A percentile compares a stretch with the other conserved stretches of the same genome.
phyloP scores from a whole-genome alignment of 169 alveolate species.

The Eimeria sp. region DNA sequence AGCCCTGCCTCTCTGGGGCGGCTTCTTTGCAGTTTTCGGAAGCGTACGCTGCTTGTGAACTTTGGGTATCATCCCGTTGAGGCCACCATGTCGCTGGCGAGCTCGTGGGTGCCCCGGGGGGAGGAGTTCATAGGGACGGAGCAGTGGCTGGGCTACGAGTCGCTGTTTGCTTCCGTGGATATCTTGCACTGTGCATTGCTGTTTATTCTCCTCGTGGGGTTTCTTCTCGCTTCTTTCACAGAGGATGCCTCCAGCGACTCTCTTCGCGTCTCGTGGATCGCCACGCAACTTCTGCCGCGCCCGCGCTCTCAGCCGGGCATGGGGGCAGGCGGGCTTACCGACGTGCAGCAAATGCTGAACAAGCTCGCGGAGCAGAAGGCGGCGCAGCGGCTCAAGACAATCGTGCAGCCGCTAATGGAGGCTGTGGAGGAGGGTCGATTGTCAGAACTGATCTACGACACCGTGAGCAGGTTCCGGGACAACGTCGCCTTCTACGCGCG shows the following conservation, averaged over 20 bases:
- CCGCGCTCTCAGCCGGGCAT: conserved; percentile 56
- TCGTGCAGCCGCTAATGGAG: background rate
- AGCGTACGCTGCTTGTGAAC: background rate
- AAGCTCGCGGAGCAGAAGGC: conserved; percentile 72
- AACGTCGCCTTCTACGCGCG: conserved; percentile 51
- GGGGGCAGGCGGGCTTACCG: conserved; percentile 35
- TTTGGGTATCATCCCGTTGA: background rate
- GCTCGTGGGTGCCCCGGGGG: conserved; percentile 63
- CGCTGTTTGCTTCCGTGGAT: conserved; percentile 65
- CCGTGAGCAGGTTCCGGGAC: conserved; percentile 1
- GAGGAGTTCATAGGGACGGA: conserved; percentile 50
- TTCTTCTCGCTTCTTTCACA: conserved; percentile 71
- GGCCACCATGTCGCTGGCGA: background rate
- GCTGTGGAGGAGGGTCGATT: conserved; percentile 63
- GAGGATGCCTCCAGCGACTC: conserved; percentile 74
- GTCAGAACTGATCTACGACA: background rate
- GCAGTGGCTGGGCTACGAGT: conserved; percentile 76
- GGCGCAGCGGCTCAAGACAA: conserved; percentile 17
- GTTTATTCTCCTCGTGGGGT: conserved; percentile 42
- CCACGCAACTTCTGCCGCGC: conserved; percentile 76
- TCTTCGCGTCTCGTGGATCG: conserved; percentile 77
- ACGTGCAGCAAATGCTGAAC: conserved; percentile 53
- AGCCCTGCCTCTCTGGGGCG: background rate
- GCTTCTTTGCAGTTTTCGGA: background rate
- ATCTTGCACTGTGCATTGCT: conserved; percentile 64